These are phyloP conservation scores for Russula compacta DNA, from an alignment of 768 basidiomycete genomes.

Conservation along the genomic window DNA sequence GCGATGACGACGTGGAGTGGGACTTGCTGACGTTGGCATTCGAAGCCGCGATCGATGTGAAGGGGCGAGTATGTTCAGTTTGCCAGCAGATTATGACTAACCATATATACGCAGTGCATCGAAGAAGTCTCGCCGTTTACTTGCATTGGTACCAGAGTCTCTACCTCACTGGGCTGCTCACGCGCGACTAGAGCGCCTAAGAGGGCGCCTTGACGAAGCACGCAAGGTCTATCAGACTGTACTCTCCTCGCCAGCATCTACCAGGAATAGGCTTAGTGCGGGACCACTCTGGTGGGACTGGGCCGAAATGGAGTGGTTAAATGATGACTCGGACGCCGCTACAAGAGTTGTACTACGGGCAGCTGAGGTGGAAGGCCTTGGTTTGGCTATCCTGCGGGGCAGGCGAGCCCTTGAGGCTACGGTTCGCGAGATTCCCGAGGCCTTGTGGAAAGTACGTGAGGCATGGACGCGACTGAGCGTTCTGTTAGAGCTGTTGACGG, in stretches of 20 bases:
- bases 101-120: conserved; percentile 39
- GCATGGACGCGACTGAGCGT: conserved; percentile 59
- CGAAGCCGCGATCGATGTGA: conserved; percentile 49
- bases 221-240: conserved; percentile 71
- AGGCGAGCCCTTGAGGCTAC: conserved; percentile 54
- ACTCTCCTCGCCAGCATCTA: conserved; percentile 38
- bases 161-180: conserved; percentile 65
- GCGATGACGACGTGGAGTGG: conserved; percentile 49
- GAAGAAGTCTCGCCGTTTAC: conserved; percentile 56
- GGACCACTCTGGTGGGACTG: conserved; percentile 70
- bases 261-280: conserved; percentile 29
- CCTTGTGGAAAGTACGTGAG: conserved; percentile 47
- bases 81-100: not conserved
- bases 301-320: conserved; percentile 79
- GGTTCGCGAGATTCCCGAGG: conserved; percentile 21
- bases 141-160: conserved; percentile 49
- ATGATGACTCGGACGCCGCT: conserved; percentile 40
- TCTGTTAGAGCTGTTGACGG: conserved; percentile 52
- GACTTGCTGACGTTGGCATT: conserved; percentile 57
- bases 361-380: conserved; percentile 42
- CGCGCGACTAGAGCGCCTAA: conserved; percentile 59
- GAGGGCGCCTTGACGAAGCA: conserved; percentile 57
- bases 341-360: conserved; percentile 46
- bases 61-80: conserved; percentile 35
- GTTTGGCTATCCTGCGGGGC: conserved; percentile 50